Conservation (phyloP, 2,329 filamentous ascomycete species). For the Xylariales sp. region DNA sequence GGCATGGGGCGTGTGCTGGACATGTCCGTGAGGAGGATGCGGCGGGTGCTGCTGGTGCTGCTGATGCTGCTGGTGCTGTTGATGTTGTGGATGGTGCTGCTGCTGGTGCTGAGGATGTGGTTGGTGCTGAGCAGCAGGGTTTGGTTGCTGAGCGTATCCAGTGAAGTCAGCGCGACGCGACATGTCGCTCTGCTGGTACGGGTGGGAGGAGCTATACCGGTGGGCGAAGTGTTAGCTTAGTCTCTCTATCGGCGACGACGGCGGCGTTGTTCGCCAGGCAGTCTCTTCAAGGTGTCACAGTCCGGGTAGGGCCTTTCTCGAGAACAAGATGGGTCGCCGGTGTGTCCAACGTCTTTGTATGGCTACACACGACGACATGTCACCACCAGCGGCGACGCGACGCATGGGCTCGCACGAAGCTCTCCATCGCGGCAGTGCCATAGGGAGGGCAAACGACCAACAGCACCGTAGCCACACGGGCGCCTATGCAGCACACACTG, state of each 20-base stretch:
- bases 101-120: conserved; percentile 26
- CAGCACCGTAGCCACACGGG: too few relatives aligned
- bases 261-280: background rate
- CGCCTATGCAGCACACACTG: too few relatives aligned
- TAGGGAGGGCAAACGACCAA: too few relatives aligned
- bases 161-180: conserved; percentile 39
- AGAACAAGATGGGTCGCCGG: too few relatives aligned
- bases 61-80: conserved; percentile 19
- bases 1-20: conserved; percentile 17
- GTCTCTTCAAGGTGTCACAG: too few relatives aligned
- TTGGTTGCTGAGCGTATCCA: conserved; percentile 22
- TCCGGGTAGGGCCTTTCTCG: too few relatives aligned
- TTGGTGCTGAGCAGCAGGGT: conserved; percentile 28
- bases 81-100: conserved; percentile 26
- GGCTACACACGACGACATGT: too few relatives aligned
- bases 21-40: conserved; percentile 26
- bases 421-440: too few relatives aligned
- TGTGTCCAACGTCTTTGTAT: too few relatives aligned
- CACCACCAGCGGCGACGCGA: too few relatives aligned
- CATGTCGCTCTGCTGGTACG: conserved; percentile 45
- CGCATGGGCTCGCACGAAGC: too few relatives aligned
- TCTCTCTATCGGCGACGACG: background rate
- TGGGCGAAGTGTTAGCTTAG: background rate
- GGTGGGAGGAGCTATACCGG: conserved; percentile 37
- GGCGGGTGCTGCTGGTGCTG: conserved; percentile 28